Base-by-base conservation (phyloP, 2,329 filamentous ascomycete genomes). In the Paecilomyces niveus region DNA sequence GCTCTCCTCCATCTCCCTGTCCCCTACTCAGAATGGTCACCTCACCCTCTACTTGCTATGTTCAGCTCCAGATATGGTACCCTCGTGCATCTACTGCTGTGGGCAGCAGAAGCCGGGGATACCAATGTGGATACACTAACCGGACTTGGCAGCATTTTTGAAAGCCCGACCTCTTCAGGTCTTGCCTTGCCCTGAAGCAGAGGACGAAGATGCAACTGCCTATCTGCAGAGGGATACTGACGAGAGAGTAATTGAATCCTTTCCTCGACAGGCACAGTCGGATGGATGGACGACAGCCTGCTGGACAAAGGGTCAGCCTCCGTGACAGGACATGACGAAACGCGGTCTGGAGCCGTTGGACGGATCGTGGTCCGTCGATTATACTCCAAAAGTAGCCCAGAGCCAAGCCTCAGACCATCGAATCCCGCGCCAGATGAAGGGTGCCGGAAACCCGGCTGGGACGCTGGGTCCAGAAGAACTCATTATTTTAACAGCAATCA, bases 71-170 rank as follows among this genome's bases (percentile, higher is more conserved):
- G 50, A 52, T 52, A 29, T 29, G 21, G 21, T 18, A n/a, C 4
- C 21, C 15, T 52, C 54, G 26, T 57, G 56, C 53, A 51, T 56
- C 54, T 32, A n/a, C 50, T 55, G 39, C 54, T 32, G 59, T 52
- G 10, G 50, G 22, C 50, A 29, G 26, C 7, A 29, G 50, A 24
- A 18, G 15, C 3, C 22, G 50, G 50, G 50, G 21, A 52, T 52
- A 26, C 21, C 22, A 29, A n/a, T n/a, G 22, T 29, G 50, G 50
- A 52, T 51, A 55, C 57, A 61, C 64, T 67, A 67, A 65, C 64
- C 64, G 56, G 60, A 65, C 64, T 67, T 15, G 64, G 63, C 58
- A 61, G 50, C 50, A 26, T 29, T 24, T 52, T 21, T 29, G 26
- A 21, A 21, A 52, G 50, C n/a, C n/a, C n/a, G 3, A 26, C 11